These are phyloP conservation scores for Clathrospora elynae DNA, from an alignment of 2,329 filamentous ascomycete genomes.

Conservation along the genomic window DNA sequence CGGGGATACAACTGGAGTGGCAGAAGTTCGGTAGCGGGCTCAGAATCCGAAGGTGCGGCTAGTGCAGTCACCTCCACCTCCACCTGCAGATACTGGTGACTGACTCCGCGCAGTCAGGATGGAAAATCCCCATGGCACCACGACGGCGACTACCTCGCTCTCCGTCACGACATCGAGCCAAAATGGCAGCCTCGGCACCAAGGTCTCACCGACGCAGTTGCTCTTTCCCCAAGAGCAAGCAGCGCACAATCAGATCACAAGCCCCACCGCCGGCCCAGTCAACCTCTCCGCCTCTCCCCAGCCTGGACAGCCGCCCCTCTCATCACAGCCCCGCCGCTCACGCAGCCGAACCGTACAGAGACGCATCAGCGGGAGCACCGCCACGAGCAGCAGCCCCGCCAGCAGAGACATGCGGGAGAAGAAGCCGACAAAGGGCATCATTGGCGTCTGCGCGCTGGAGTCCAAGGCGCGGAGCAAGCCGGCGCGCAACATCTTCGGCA, in stretches of 20 bases:
- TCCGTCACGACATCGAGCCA: conserved; percentile 53
- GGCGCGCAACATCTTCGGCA: conserved; percentile 92
- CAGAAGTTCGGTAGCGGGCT: conserved; percentile 52
- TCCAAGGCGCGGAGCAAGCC: conserved; percentile 96
- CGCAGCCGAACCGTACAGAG: conserved; percentile 63
- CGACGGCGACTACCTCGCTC: conserved; percentile 53
- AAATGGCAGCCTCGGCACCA: conserved; percentile 48
- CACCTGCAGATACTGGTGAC: conserved; percentile 8
- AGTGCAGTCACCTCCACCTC: conserved; percentile 10
- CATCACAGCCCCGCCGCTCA: conserved; percentile 37
- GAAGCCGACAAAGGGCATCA: conserved; percentile 63
- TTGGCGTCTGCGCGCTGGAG: conserved; percentile 94
- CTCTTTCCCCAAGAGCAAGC: conserved; percentile 43
- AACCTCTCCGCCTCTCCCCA: conserved; percentile 26
- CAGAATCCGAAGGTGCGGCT: conserved; percentile 52
- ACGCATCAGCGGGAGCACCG: conserved; percentile 80
- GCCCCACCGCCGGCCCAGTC: conserved; percentile 16
- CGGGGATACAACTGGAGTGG: conserved; percentile 58
- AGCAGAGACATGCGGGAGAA: conserved; percentile 63
- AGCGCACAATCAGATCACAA: conserved; percentile 10
- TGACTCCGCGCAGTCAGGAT: conserved; percentile 30
- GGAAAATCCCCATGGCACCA: conserved; percentile 39
- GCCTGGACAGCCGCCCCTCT: conserved; percentile 20
- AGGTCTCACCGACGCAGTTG: conserved; percentile 47
- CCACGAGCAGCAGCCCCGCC: conserved; percentile 79